Evolutionary conservation across 257 asterid genomes (phyloP).

Genomic region (Buddleja alternifolia): DNA sequence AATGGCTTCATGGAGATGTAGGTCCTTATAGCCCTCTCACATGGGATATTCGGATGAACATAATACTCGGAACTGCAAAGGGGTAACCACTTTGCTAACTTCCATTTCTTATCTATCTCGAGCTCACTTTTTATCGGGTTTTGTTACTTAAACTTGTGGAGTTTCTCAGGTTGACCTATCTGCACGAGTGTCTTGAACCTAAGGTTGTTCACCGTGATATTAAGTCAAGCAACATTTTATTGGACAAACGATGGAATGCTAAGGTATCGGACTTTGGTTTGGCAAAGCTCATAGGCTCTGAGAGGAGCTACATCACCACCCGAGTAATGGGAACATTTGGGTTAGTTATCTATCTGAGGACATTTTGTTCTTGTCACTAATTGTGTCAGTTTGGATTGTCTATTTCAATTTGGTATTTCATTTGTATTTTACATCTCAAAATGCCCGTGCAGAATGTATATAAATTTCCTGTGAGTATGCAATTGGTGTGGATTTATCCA

Average conservation of each 20-base stretch:
- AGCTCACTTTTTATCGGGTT: not conserved
- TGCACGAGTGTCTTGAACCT: slow-evolving; percentile 94
- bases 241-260: slow-evolving; percentile 76
- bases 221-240: slow-evolving; percentile 84
- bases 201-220: slow-evolving; percentile 94
- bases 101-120: not conserved
- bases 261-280: slow-evolving; percentile 91
- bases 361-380: not conserved
- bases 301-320: slow-evolving; percentile 76
- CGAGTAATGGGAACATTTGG: slow-evolving; percentile 98
- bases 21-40: slow-evolving; percentile 85
- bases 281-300: slow-evolving; percentile 87
- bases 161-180: slow-evolving; percentile 66
- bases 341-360: slow-evolving; percentile 40
- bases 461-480: no score
- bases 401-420: no score
- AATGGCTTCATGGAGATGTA: slow-evolving; percentile 96
- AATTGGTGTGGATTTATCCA: no score
- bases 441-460: no score
- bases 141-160: slow-evolving; percentile 20
- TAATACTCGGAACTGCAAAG: slow-evolving; percentile 88
- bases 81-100: slow-evolving; percentile 49
- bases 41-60: slow-evolving; percentile 90
- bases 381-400: no score
- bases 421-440: no score